Evolutionary conservation across 2,329 filamentous ascomycete species (phyloP), one percentile per base, ranked within the genome.

Genomic region (Chaetomiaceae sp.): DNA sequence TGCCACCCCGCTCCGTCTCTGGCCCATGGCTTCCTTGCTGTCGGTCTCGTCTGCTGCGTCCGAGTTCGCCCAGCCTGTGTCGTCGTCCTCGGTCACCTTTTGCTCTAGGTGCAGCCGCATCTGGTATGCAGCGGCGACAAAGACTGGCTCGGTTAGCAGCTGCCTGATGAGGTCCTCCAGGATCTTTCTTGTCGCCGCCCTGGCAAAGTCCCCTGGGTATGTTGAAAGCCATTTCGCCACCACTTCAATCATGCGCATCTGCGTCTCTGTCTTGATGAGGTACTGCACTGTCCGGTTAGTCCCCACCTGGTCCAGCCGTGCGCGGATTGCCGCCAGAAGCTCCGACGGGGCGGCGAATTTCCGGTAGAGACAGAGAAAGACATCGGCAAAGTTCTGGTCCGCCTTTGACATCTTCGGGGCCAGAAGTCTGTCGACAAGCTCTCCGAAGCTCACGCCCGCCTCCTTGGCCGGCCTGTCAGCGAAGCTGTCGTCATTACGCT

Each of bases 161-260:
- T 85, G 80, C 16, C 75, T 72, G 32, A 95, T 85, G 63, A 99
- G 94, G 21, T 84, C 83, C 45, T 86, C 81, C 34, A 96, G 74
- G 29, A 81, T 82, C 58, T 80, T 82, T 59, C 85, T 83, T 2
- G 90, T 95, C 20, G 79, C 79, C 1, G 86, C 80, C 57, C 87
- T 84, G 1, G 90, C 90, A 74, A 97, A 96, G 69, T 99, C 94
- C 14, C 90, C 92, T 0, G 94, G 91, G 68, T 97, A 97, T 38
- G 85, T 76, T 14, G 86, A 84, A 1, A 95, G 86, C 94, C 94
- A 99, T 67, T 89, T 88, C 5, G 90, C 89, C 54, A 97, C 75
- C 6, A 94, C 84, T 60, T 88, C 85, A 34, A 96, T 84, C 56
- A 92, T 87, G 47, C 91, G 84, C 50, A 96, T 77, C 66, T 96